Percentiles rank a stretch among this genome's conserved stretches.
Evolutionary conservation across 2,329 filamentous ascomycete genomes (phyloP).

Genomic region (Neopestalotiopsis sp.): DNA sequence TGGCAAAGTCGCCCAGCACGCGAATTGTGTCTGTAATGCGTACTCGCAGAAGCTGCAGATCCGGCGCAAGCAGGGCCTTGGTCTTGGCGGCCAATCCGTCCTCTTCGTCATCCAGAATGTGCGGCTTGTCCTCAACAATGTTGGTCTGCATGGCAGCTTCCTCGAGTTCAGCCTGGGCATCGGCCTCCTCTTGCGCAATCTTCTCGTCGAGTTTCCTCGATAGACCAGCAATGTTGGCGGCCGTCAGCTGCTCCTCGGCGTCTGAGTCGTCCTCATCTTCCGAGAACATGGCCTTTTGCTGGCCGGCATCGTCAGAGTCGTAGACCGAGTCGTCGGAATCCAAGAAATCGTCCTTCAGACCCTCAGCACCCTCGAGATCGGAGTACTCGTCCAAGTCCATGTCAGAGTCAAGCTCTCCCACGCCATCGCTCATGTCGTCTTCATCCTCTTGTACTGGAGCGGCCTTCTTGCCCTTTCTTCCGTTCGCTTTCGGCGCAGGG

Average conservation of each 20-base stretch:
- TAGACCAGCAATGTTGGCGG: constrained; percentile 93
- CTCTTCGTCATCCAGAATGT: constrained; percentile 66
- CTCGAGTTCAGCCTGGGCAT: constrained; percentile 84
- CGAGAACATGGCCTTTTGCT: constrained; percentile 80
- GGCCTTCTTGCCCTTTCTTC: constrained; percentile 40
- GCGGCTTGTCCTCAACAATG: constrained; percentile 77
- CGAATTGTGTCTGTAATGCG: constrained; percentile 93
- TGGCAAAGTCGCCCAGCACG: constrained; percentile 86
- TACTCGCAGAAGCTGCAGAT: constrained; percentile 85
- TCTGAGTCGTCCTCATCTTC: constrained; percentile 92
- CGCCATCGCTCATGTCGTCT: constrained; percentile 50
- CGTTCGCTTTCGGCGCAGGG: constrained; percentile 32
- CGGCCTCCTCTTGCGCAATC: constrained; percentile 77
- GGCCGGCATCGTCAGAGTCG: constrained; percentile 72
- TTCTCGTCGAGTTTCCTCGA: constrained; percentile 83
- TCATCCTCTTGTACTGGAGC: constrained; percentile 45
- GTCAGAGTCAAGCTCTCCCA: constrained; percentile 47
- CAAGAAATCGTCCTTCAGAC: constrained; percentile 64
- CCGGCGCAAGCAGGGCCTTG: constrained; percentile 76
- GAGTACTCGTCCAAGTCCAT: constrained; percentile 48
- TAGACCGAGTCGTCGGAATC: constrained; percentile 66
- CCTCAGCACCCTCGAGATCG: constrained; percentile 38
- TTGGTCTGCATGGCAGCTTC: constrained; percentile 91
- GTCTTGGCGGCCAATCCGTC: constrained; percentile 63
- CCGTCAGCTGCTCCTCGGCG: constrained; percentile 87